Base-by-base conservation (phyloP, 805 yeast species). In the Komagataella populi region DNA sequence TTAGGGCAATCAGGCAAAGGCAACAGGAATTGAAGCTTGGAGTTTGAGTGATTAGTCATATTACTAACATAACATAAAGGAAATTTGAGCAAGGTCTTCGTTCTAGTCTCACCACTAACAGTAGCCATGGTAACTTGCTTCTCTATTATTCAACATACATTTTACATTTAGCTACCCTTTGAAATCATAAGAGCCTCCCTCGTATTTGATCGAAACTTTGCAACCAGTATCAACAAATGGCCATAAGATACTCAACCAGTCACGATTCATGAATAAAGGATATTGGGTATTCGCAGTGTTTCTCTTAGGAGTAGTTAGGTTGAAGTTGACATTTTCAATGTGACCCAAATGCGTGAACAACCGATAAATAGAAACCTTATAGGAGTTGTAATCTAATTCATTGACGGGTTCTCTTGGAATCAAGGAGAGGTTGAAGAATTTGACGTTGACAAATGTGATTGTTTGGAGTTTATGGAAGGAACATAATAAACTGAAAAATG, bases 381-480 rank as follows among this genome's bases (percentile, higher is more conserved):
- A 49, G n/a, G 51, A 49, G 18, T 43, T 48, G 30, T 12, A 47
- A 24, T 52, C 54, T 10, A 46, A 39, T 17, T 22, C 14, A 36
- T 44, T 47, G 39, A 20, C 47, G 5, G 52, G 52, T 23, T 50
- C 48, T 39, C 52, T 46, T 7, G 54, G 54, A 14, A 52, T 44
- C 8, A 30, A 49, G 6, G 51, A 22, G 14, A 44, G 17, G 46
- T 46, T 51, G n/a, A 52, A 18, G 45, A 52, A 52, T 14, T 46
- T 46, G 7, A 52, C 54, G 18, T 44, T 44, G 23, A 43, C 23
- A 8, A 49, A 46, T 10, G 30, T 43, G 14, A 49, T 44, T n/a
- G 22, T 50, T 16, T 47, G 46, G 18, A 47, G 44, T 6, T 8
- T 20, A 20, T 44, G 24, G 3, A 17, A 43, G 3, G 50, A 22